Evolutionary conservation across 192 early-diverging fungal genomes (phyloP), one percentile per base, ranked within the genome.

Genomic region (Coemansia sp.): DNA sequence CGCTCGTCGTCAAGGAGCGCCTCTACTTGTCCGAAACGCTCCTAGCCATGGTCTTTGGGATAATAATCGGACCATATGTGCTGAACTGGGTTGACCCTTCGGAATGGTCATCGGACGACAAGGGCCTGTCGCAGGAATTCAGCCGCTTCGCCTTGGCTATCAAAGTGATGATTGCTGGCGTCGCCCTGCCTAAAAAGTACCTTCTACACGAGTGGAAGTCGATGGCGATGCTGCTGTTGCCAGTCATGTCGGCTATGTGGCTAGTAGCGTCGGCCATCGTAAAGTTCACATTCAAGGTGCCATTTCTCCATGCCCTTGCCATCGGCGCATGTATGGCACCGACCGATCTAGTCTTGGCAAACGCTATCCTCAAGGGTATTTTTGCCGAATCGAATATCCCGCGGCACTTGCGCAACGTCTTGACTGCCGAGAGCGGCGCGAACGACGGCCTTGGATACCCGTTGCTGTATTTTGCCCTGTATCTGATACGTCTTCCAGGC

Each of bases 271-370:
- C 87, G 1, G 65, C 89, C 0, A 74, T 90, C 7, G 83, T 95
- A 29, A 91, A 84, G 75, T 76, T 80, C 17, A 10, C 87, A 13
- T 81, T 84, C 48, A 17, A 61, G 3, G 9, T 81, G 15, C 15
- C 80, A 20, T 81, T 92, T 83, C 45, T 91, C 17, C 87, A 92
- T 29, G 81, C 89, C 1, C 73, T 97, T 58, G 84, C 90, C 22
- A 86, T 97, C 33, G 89, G 90, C 7, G 87, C 95, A 0, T 95
- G 93, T 62, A 72, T 91, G 17, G 89, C 94, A 9, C 95, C 96
- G 2, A 98, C 96, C 0, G 96, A 98, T 74, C 95, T 94, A 0
- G 94, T 97, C 53, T 79, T 98, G 55, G 91, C 94, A 49, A 96
- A 94, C 82, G 92, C 93, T 7, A 93, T 98, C 7, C 90, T 98